phyloP scores from a whole-genome alignment of 768 basidiomycete species.

The Termitomyces sp. region DNA sequence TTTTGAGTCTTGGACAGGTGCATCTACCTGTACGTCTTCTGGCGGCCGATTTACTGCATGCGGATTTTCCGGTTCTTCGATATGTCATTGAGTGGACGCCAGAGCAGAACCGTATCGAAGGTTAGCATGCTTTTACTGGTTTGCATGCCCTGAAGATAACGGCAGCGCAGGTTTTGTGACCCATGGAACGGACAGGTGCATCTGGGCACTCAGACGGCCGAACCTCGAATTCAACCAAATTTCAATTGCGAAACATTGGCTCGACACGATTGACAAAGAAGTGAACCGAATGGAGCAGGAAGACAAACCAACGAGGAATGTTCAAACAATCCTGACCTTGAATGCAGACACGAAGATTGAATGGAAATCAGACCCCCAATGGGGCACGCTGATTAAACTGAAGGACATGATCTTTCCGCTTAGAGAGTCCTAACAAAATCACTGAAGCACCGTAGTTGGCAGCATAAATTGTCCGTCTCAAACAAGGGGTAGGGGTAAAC shows the following conservation, averaged over 20 bases:
- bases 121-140: slow-evolving; percentile 23
- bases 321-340: slow-evolving; percentile 42
- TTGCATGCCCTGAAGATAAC: not conserved
- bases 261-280: slow-evolving; percentile 43
- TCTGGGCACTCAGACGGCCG: slow-evolving; percentile 58
- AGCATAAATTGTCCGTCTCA: too few species aligned
- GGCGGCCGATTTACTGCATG: slow-evolving; percentile 47
- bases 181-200: slow-evolving; percentile 55
- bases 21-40: slow-evolving; percentile 62
- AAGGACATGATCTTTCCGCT: not conserved
- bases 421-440: not conserved
- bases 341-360: slow-evolving; percentile 42
- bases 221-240: slow-evolving; percentile 40
- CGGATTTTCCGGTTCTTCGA: slow-evolving; percentile 57
- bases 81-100: slow-evolving; percentile 71
- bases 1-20: slow-evolving; percentile 58
- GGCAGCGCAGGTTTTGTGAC: slow-evolving; percentile 53
- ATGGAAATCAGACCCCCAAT: slow-evolving; percentile 52
- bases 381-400: slow-evolving; percentile 38
- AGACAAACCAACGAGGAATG: slow-evolving; percentile 21
- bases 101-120: slow-evolving; percentile 47
- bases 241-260: slow-evolving; percentile 47
- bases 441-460: not conserved
- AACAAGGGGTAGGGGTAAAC: too few species aligned
- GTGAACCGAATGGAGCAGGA: slow-evolving; percentile 31